Conservation (phyloP, 345 rosid genomes). For the Citrus reticulata region DNA sequence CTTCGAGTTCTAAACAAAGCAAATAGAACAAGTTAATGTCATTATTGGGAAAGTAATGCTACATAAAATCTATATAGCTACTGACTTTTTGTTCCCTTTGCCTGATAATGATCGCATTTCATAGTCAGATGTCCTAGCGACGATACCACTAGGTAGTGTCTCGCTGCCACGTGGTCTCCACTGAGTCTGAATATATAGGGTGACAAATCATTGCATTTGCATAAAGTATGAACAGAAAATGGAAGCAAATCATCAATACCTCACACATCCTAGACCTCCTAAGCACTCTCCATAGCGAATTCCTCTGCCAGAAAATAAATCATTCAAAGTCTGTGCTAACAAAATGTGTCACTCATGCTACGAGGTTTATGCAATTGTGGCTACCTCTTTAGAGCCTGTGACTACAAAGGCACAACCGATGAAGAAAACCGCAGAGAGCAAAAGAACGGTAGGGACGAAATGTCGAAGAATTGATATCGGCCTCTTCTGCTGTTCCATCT, state of each 20-base stretch:
- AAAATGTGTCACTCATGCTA: background rate
- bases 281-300: constrained; percentile 29
- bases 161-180: constrained; percentile 40
- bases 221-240: background rate
- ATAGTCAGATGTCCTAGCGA: constrained; percentile 59
- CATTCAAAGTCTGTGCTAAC: background rate
- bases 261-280: constrained; percentile 34
- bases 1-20: constrained; percentile 39
- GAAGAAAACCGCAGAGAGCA: constrained; percentile 44
- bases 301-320: constrained; percentile 17
- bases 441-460: constrained; percentile 29
- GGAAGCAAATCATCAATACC: constrained; percentile 28
- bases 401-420: constrained; percentile 42
- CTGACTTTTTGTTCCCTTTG: constrained; percentile 31
- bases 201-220: background rate
- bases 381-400: constrained; percentile 44
- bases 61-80: background rate
- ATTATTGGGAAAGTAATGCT: background rate
- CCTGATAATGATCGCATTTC: constrained; percentile 71
- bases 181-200: constrained; percentile 29
- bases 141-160: constrained; percentile 63
- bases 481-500: constrained; percentile 29
- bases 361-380: background rate
- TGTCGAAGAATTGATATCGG: constrained; percentile 29
- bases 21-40: background rate